These are phyloP conservation scores for Candida broadrunensis DNA, from an alignment of 805 yeast genomes.

Conservation along the genomic window DNA sequence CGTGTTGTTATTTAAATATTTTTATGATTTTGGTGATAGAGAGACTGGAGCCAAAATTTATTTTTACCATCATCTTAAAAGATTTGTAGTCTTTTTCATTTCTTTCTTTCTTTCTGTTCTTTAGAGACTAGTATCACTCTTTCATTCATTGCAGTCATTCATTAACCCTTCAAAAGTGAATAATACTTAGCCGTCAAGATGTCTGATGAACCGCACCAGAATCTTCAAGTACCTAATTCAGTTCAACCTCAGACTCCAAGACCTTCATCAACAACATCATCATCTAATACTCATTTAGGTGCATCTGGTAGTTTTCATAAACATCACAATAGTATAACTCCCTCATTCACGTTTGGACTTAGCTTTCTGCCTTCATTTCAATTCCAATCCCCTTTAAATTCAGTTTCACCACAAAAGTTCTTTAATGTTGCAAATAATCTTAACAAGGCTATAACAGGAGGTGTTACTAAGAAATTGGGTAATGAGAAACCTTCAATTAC, in stretches of 20 bases:
- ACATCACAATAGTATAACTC: conserved; percentile 15
- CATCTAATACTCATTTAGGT: neutral
- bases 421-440: conserved; percentile 21
- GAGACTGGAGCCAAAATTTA: no score
- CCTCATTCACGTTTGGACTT: conserved; percentile 36
- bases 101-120: no score
- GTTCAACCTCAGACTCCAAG: conserved; percentile 9
- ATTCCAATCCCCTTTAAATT: conserved; percentile 32
- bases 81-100: no score
- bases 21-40: no score
- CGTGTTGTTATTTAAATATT: no score
- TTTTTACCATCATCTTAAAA: no score
- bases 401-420: conserved; percentile 35
- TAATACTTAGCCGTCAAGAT: no score
- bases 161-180: no score
- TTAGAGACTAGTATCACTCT: no score
- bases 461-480: no score
- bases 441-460: conserved; percentile 8
- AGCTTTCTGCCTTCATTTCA: conserved; percentile 44
- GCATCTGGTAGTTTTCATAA: neutral
- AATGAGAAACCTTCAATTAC: neutral
- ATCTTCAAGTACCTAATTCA: conserved; percentile 1
- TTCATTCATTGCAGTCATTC: no score
- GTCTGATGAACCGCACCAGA: neutral
- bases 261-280: conserved; percentile 1